Evolutionary conservation across 805 yeast species (phyloP), one percentile per base, ranked within the genome.

Genomic region (Myxozyma neotropica): DNA sequence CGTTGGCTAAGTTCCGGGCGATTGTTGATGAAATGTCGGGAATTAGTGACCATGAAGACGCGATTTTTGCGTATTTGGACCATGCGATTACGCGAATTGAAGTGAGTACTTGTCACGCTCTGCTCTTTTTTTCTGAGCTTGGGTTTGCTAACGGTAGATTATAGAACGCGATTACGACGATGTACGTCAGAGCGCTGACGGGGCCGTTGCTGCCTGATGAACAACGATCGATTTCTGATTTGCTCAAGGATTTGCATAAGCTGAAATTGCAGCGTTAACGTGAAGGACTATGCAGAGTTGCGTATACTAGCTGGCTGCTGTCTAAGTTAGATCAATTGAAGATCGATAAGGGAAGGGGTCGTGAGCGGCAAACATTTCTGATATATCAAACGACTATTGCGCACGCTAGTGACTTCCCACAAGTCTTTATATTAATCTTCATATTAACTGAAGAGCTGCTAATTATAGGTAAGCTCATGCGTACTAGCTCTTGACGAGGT

Each of bases 71-170:
- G 2, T 69, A 70, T 51, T 61, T 71, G 36, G 73, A 71, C 19
- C 71, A 71, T 40, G 24, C 69, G 17, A 65, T 71, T 42, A 71
- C 74, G 5, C 67, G 74, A 40, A 67, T 71, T 17, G 74, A 61
- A 61, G 58, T 54, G 23, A 35, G 58, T 27, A 17, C 13, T 29
- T 13, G 27, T 17, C 12, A 15, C 7, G 8, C 21, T 38, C 7
- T 17, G 23, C 21, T 13, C 2, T 38, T 38, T 38, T 13, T 13
- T 10, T 38, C 23, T n/a, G 43, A 31, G 6, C 15, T 8, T 6
- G 27, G 55, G 29, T 12, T 15, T 40, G 35, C 35, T 29, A 47
- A 21, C 19, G 17, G 21, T 10, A 47, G 26, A 36, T 4, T 31
- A 19, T 39, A 70, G 63, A 71, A 71, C 50, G 65, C 72, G n/a